phyloP scores from a whole-genome alignment of 2,329 filamentous ascomycete genomes.

The Aureobasidium pullulans region DNA sequence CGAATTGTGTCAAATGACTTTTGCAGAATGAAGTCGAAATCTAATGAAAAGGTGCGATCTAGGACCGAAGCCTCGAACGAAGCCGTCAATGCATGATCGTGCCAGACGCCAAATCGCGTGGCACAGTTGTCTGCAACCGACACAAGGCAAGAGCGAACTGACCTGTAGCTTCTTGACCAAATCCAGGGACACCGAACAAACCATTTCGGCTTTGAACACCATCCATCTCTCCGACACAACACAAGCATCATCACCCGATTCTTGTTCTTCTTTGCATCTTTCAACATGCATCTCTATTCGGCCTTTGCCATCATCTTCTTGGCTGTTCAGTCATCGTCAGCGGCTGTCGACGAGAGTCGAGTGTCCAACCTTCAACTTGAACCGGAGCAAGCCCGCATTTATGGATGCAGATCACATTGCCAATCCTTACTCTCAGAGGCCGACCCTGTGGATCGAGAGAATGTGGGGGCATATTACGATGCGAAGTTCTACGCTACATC shows the following conservation, averaged over 20 bases:
- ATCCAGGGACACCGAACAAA: background rate
- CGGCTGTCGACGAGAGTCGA: background rate
- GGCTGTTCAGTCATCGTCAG: background rate
- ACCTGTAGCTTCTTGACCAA: no score
- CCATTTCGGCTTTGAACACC: background rate
- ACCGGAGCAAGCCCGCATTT: background rate
- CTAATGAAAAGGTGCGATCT: no score
- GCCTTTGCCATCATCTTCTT: background rate
- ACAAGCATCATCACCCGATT: background rate
- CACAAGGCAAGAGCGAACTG: background rate
- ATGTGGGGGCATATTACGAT: background rate
- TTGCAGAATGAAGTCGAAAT: no score
- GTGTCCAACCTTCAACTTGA: background rate
- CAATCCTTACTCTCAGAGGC: background rate
- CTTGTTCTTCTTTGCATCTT: background rate
- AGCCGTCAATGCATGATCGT: background rate
- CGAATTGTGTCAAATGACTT: no score
- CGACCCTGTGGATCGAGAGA: background rate
- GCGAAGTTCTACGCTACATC: background rate
- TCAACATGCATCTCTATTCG: background rate
- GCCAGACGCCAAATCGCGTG: no score
- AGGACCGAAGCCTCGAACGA: background rate
- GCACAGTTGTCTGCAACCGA: no score
- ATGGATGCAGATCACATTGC: background rate
- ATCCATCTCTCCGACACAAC: background rate